Conservation (phyloP, 108 stramenopile genomes). For the Licmophora abbreviata region DNA sequence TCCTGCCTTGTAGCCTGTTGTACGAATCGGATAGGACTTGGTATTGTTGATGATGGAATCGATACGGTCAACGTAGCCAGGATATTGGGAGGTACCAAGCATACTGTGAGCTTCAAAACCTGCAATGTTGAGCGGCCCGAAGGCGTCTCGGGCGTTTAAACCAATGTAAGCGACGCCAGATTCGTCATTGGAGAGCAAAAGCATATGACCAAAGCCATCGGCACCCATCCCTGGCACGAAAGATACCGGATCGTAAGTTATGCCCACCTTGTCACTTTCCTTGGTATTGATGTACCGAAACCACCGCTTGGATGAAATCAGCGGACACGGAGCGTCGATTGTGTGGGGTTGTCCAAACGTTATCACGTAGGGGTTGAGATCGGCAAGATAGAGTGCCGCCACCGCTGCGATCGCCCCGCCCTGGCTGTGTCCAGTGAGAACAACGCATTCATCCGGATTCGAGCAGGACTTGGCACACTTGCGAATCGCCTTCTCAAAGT, state of each 20-base stretch:
- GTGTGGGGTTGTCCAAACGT: slow-evolving; percentile 31
- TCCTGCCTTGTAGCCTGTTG: slow-evolving; percentile 7
- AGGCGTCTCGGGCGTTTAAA: slow-evolving; percentile 11
- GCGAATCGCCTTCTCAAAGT: slow-evolving; percentile 11
- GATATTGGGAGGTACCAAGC: slow-evolving; percentile 8
- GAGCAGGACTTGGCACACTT: slow-evolving; percentile 17
- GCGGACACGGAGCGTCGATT: slow-evolving; percentile 15
- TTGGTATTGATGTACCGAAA: slow-evolving; percentile 15
- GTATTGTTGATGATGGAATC: neutral
- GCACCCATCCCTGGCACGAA: slow-evolving; percentile 22
- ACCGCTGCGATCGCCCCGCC: slow-evolving; percentile 32
- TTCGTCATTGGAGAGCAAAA: slow-evolving; percentile 15
- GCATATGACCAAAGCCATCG: slow-evolving; percentile 21
- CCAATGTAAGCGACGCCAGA: slow-evolving; percentile 24
- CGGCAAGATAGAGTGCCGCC: slow-evolving; percentile 19
- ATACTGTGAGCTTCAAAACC: slow-evolving; percentile 26
- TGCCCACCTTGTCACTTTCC: slow-evolving; percentile 8
- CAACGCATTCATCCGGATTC: slow-evolving; percentile 24
- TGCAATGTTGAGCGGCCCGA: slow-evolving; percentile 5
- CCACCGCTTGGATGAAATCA: slow-evolving; percentile 12
- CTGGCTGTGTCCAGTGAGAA: slow-evolving; percentile 19
- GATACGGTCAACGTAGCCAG: slow-evolving; percentile 26
- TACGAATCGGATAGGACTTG: slow-evolving; percentile 12
- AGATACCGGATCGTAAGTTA: slow-evolving; percentile 28
- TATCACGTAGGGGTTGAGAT: slow-evolving; percentile 27